Conservation (phyloP, 805 yeast genomes). For the Kodamaea restingae region DNA sequence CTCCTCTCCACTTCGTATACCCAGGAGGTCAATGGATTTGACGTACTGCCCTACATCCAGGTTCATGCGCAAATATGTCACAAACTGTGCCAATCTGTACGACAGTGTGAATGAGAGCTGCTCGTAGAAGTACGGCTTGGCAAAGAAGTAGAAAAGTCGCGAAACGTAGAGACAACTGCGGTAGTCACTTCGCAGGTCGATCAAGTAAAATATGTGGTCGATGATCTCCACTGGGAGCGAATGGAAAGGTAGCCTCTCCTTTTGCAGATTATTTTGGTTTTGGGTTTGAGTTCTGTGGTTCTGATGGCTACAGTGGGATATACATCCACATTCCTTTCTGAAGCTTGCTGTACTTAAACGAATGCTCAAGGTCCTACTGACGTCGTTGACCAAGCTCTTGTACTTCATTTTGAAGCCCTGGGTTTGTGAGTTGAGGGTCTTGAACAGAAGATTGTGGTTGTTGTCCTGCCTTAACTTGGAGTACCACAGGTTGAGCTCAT, state of each 20-base stretch:
- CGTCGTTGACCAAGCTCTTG: constrained; percentile 46
- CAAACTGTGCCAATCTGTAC: constrained; percentile 76
- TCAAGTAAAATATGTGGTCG: constrained; percentile 32
- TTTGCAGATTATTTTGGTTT: neutral
- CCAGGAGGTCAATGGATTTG: constrained; percentile 55
- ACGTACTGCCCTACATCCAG: constrained; percentile 56
- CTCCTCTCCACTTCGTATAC: constrained; percentile 30
- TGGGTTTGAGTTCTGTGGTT: neutral
- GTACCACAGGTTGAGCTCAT: constrained; percentile 25
- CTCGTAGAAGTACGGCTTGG: constrained; percentile 53
- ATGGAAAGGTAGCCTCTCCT: constrained; percentile 20
- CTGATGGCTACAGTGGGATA: neutral
- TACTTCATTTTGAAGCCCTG: constrained; percentile 42
- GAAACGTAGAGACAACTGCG: constrained; percentile 46
- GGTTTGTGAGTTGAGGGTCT: constrained; percentile 7
- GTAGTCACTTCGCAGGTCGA: constrained; percentile 34
- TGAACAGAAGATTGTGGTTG: constrained; percentile 14
- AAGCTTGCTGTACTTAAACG: constrained; percentile 22
- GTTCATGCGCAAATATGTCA: constrained; percentile 58
- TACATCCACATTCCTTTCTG: constrained; percentile 1
- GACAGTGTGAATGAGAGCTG: constrained; percentile 60
- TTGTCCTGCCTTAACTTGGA: constrained; percentile 15
- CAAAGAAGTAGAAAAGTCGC: constrained; percentile 46
- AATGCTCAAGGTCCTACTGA: constrained; percentile 39
- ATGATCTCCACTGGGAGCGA: constrained; percentile 44